These are phyloP conservation scores for Mycena alexandri DNA, from an alignment of 768 basidiomycete genomes.

Conservation along the genomic window DNA sequence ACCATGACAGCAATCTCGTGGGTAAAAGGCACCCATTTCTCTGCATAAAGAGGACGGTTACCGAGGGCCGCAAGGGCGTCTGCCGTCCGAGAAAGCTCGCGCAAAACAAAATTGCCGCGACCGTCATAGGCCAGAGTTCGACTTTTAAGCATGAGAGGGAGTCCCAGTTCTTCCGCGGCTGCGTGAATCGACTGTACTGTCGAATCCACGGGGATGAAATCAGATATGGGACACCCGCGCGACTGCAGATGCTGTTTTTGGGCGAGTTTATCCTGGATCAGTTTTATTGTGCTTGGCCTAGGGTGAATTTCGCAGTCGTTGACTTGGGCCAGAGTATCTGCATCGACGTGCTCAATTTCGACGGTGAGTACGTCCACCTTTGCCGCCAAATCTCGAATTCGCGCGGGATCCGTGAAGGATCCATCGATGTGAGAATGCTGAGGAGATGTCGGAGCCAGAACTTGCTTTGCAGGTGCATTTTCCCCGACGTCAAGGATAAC, in stretches of 20 bases:
- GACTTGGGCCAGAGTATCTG: constrained; percentile 74
- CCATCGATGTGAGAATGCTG: constrained; percentile 83
- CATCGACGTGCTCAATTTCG: constrained; percentile 98
- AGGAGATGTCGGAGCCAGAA: constrained; percentile 68
- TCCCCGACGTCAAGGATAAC: constrained; percentile 88
- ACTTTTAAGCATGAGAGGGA: constrained; percentile 96
- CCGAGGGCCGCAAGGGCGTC: constrained; percentile 67
- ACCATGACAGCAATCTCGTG: constrained; percentile 98
- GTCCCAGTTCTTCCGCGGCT: constrained; percentile 72
- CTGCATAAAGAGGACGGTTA: constrained; percentile 88
- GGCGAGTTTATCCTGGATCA: constrained; percentile 89
- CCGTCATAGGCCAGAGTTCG: constrained; percentile 97
- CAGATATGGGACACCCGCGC: constrained; percentile 66
- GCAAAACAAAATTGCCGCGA: constrained; percentile 88
- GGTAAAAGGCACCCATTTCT: constrained; percentile 91
- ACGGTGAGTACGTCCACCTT: constrained; percentile 92
- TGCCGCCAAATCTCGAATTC: constrained; percentile 83
- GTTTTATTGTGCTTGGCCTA: constrained; percentile 80
- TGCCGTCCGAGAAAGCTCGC: constrained; percentile 61
- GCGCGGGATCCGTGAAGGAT: constrained; percentile 83
- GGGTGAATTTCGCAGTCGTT: constrained; percentile 72
- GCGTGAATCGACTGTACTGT: constrained; percentile 63
- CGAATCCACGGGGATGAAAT: constrained; percentile 72
- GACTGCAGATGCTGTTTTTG: constrained; percentile 84
- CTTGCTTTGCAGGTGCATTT: constrained; percentile 91